Percentiles rank a stretch among this genome's conserved stretches.
Evolutionary conservation across 148 eudicot species (phyloP).

Genomic region (Polygonum aviculare): DNA sequence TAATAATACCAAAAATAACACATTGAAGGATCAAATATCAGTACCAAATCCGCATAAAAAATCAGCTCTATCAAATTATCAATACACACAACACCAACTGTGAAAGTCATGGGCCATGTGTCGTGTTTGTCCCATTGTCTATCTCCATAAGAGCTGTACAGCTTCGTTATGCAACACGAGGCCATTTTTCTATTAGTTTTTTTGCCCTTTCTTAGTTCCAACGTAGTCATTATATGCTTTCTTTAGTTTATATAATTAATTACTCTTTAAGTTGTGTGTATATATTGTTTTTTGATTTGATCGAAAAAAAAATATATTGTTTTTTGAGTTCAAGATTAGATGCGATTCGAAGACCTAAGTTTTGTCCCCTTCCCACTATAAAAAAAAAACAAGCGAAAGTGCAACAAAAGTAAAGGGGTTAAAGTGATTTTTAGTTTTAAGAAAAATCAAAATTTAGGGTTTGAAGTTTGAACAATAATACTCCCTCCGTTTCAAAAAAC

Average conservation of each 20-base stretch:
- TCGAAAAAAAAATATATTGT: too few relatives aligned
- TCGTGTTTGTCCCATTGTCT: background rate
- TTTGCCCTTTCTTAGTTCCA: background rate
- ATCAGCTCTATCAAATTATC: background rate
- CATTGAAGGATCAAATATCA: too few relatives aligned
- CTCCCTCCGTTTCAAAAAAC: too few relatives aligned
- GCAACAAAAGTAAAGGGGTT: too few relatives aligned
- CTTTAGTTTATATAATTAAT: too few relatives aligned
- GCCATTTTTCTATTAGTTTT: background rate
- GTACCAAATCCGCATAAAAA: too few relatives aligned
- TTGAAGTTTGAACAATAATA: too few relatives aligned
- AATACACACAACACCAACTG: background rate
- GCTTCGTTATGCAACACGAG: background rate
- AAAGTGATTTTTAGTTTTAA: too few relatives aligned
- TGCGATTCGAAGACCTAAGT: background rate
- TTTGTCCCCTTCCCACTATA: background rate
- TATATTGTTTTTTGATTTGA: too few relatives aligned
- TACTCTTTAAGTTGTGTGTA: too few relatives aligned
- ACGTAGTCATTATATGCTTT: background rate
- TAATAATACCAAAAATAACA: too few relatives aligned
- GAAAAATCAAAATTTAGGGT: too few relatives aligned
- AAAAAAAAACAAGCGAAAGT: background rate
- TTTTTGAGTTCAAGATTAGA: background rate
- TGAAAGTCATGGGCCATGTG: background rate
- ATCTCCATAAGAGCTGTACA: background rate